Conservation (phyloP, 371 early-diverging fungal species). For the Chytridium lagenaria region DNA sequence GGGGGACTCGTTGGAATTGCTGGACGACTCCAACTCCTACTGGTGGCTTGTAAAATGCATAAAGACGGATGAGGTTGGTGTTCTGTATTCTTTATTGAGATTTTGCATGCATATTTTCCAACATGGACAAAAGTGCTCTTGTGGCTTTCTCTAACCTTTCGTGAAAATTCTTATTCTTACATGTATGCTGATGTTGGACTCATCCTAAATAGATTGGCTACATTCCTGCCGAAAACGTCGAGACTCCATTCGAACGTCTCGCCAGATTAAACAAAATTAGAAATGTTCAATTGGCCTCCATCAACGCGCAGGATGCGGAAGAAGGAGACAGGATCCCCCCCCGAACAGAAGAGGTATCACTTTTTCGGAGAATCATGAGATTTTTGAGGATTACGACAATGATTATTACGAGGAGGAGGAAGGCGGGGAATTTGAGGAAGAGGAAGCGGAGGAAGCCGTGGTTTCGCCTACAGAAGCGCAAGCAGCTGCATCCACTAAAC, state of each 20-base stretch:
- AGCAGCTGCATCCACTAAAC: background rate
- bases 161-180: too few species aligned
- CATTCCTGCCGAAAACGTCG: conserved; percentile 95
- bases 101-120: background rate
- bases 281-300: conserved; percentile 58
- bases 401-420: conserved; percentile 26
- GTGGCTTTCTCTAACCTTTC: background rate
- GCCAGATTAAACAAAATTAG: conserved; percentile 88
- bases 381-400: conserved; percentile 41
- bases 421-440: conserved; percentile 26
- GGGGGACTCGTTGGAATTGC: conserved; percentile 83
- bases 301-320: conserved; percentile 37
- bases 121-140: background rate
- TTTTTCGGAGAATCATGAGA: conserved; percentile 40
- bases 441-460: background rate
- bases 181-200: background rate
- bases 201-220: conserved; percentile 75
- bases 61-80: conserved; percentile 70
- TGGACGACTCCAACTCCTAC: conserved; percentile 95
- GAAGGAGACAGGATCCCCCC: conserved; percentile 25
- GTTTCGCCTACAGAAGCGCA: conserved; percentile 13
- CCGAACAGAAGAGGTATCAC: conserved; percentile 39
- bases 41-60: conserved; percentile 96
- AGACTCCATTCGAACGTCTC: conserved; percentile 89
- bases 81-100: background rate